Conservation (phyloP, 441 rosid species). For the Codiaeum variegatum region DNA sequence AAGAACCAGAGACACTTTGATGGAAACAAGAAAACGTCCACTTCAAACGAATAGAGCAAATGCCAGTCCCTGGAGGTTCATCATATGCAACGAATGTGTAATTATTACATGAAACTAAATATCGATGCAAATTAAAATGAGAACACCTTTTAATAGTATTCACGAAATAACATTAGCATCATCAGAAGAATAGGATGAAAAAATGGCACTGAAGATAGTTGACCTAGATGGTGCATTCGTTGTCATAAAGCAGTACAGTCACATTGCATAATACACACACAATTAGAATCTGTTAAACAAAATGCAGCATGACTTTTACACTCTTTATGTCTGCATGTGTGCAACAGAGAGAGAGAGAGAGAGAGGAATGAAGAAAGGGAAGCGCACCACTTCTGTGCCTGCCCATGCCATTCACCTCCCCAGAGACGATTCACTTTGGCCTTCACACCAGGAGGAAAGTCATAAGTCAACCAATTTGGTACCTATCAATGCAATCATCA, state of each 20-base stretch:
- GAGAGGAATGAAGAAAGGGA: constrained; percentile 22
- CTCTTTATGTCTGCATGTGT: background rate
- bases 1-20: background rate
- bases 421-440: constrained; percentile 92
- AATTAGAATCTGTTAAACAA: background rate
- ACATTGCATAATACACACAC: background rate
- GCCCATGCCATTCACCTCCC: constrained; percentile 99
- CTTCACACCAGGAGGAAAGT: constrained; percentile 87
- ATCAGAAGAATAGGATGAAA: background rate
- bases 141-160: background rate
- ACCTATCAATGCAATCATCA: constrained; percentile 41
- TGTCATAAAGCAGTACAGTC: background rate
- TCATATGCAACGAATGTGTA: background rate
- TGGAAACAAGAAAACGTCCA: background rate
- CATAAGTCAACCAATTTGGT: constrained; percentile 87
- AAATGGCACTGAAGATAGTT: background rate
- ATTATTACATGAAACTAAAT: background rate
- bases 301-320: background rate
- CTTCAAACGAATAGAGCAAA: background rate
- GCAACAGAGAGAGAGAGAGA: too few relatives aligned
- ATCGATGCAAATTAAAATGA: background rate
- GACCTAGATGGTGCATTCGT: background rate
- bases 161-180: background rate
- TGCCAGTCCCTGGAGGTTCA: background rate
- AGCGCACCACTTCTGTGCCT: constrained; percentile 88